Base-by-base conservation (phyloP, 495 filamentous ascomycete genomes). In the Podospora comata region DNA sequence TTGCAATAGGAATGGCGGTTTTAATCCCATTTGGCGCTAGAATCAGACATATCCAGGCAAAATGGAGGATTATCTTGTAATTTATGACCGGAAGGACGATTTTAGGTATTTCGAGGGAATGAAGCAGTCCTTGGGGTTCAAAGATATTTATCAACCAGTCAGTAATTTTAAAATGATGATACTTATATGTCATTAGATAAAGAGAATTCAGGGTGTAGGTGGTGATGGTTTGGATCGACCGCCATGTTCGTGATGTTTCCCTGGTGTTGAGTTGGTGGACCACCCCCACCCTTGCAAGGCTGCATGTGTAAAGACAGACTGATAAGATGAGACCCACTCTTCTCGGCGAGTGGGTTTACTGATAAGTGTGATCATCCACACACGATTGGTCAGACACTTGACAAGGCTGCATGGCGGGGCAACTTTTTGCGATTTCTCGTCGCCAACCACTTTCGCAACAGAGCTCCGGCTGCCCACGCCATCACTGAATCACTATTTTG, bases 11-110 rank as follows among this genome's bases (percentile, higher is more conserved):
- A 4, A 75, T 77, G 72, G 63, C 59, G n/a, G 2, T 74, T 18
- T 48, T 78, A 66, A 76, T 78, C 18, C 76, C 73, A 4, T 72
- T 77, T 26, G 76, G 76, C 2, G 73, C 39, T 16, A 73, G 54
- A 65, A 76, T 76, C 28, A 73, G 75, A 48, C 75, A 78, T 57
- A 48, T 26, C 1, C 75, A 78, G 58, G 73, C 76, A 4, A 58
- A 60, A 6, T 78, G 76, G 75, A 70, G 73, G 11, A 77, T 77
- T 16, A 78, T 77, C 56, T 26, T 78, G 61, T 76, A 68, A 64
- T 55, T 60, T 23, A 23, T 23, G 23, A 23, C 23, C 48, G 55
- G 57, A 30, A 61, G 26, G 56, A 59, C 56, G n/a, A 20, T 58
- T 5, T 20, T 58, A 13, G 6, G 56, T 7, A 3, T 18, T 20